Base-by-base conservation (phyloP, 1,284 basidiomycete genomes). In the Pyrrhoderma noxium region DNA sequence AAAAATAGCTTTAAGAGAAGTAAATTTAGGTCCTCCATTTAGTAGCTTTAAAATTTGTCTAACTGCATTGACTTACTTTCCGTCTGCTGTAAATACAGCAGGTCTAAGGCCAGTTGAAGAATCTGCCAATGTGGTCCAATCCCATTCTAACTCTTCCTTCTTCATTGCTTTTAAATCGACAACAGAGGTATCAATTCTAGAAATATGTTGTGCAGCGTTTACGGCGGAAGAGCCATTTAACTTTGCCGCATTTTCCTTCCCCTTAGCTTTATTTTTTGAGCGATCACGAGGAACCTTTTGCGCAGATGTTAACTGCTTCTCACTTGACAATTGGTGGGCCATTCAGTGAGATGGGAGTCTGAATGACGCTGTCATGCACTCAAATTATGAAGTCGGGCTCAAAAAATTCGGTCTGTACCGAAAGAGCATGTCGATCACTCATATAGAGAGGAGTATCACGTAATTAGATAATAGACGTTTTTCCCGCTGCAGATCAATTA, bases 61-160 rank as follows among this genome's bases (percentile, higher is more conserved):
- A 14, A 49, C 53, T 31, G 27, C 27, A 35, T 21, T 40, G 34
- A 71, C 83, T 63, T 65, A 92, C 91, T 81, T 83, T 67, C 88
- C 88, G 67, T 95, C 91, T 63, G 76, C 84, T 27, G 89, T 90
- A 67, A 92, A 92, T 53, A 92, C 69, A 38, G 88, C 82, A 7
- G 87, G 76, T 43, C 79, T 75, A 51, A 71, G 74, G 56, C 79
- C 86, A 23, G 80, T 74, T 54, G 77, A 76, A 25, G 80, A 76
- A 64, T 89, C 85, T 36, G 87, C 83, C 49, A 94, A 70, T 40
- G 76, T 74, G 52, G 73, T 70, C 87, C 87, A 90, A 51, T 76
- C 69, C 85, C 86, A 89, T 51, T 68, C 59, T 54, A 67, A 62
- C 45, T 63, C 67, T 44, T 66, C 58, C 45, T 62, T 16, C n/a